Conservation (phyloP, 2,329 filamentous ascomycete species). For the Sarocladium oryzae region DNA sequence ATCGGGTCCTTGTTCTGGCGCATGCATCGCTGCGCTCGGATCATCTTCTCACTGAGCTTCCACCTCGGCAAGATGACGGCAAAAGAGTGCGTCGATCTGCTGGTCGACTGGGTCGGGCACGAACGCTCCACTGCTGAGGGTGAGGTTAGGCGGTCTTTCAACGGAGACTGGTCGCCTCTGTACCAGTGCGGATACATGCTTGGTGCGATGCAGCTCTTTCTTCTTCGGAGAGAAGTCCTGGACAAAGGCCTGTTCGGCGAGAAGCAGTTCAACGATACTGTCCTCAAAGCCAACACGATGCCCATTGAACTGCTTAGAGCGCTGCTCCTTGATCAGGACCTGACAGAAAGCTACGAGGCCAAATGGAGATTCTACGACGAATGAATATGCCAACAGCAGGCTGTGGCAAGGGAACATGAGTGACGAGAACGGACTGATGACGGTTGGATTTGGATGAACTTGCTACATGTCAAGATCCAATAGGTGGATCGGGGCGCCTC, state of each 20-base stretch:
- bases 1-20: constrained; percentile 56
- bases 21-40: constrained; percentile 55
- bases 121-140: constrained; percentile 54
- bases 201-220: constrained; percentile 49
- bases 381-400: neutral
- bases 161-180: constrained; percentile 48
- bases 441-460: neutral
- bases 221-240: constrained; percentile 42
- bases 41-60: constrained; percentile 51
- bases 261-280: constrained; percentile 48
- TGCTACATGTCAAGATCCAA: too few relatives aligned
- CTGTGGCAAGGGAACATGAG: too few relatives aligned
- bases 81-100: constrained; percentile 48
- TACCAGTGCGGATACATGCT: constrained; percentile 57
- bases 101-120: constrained; percentile 51
- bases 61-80: constrained; percentile 49
- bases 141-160: constrained; percentile 50
- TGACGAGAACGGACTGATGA: neutral
- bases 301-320: constrained; percentile 48
- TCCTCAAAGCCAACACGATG: constrained; percentile 46
- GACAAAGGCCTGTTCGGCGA: constrained; percentile 32
- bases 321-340: constrained; percentile 33
- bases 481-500: too few relatives aligned
- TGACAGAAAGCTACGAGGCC: constrained; percentile 37
- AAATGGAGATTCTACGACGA: constrained; percentile 43